These are phyloP conservation scores for Talaromyces albobiverticillius DNA, from an alignment of 2,329 filamentous ascomycete species.

Conservation along the genomic window DNA sequence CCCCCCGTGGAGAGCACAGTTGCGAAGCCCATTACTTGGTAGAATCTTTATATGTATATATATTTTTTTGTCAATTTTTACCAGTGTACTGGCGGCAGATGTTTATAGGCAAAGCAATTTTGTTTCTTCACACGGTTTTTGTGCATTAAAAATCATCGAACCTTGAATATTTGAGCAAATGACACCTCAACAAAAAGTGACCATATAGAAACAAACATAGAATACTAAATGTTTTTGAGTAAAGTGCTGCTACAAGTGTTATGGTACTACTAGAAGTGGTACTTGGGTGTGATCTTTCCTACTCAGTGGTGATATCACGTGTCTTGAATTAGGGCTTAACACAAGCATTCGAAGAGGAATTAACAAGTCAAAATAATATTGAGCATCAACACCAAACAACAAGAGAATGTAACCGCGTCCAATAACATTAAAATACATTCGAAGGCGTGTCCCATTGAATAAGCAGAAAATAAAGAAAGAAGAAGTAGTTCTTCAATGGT, in stretches of 20 bases:
- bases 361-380: not conserved
- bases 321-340: not conserved
- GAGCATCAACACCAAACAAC: not conserved
- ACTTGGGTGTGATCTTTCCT: not conserved
- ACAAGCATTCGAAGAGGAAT: not conserved
- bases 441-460: not conserved
- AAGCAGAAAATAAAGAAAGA: not conserved
- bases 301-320: not conserved
- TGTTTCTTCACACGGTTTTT: too few relatives aligned
- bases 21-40: conserved; percentile 36
- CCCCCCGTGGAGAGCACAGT: conserved; percentile 33
- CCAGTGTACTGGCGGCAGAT: too few relatives aligned
- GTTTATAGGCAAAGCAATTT: too few relatives aligned
- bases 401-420: not conserved
- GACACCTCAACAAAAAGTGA: not conserved
- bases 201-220: not conserved
- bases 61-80: not conserved
- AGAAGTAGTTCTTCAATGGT: not conserved
- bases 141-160: too few relatives aligned
- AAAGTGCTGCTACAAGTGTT: too few relatives aligned
- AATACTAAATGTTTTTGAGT: not conserved
- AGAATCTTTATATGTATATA: not conserved
- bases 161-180: not conserved
- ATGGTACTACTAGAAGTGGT: not conserved
- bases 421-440: not conserved